phyloP scores from a whole-genome alignment of 208 protist species.

The Naegleria fowleri region DNA sequence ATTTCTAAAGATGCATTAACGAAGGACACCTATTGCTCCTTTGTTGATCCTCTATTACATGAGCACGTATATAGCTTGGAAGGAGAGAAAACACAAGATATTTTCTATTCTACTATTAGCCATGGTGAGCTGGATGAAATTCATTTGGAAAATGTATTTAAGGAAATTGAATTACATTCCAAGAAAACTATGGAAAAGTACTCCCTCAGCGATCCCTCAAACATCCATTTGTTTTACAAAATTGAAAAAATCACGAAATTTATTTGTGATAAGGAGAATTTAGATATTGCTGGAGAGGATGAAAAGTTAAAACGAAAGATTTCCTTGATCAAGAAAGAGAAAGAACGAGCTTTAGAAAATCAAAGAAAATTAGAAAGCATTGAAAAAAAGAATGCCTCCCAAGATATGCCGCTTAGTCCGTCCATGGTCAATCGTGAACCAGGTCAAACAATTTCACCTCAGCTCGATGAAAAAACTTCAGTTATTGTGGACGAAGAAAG shows the following conservation, averaged over 20 bases:
- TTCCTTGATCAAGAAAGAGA: background rate
- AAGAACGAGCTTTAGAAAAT: background rate
- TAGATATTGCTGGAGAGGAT: background rate
- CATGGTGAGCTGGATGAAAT: too few species aligned
- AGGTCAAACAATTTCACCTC: background rate
- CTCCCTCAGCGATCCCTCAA: too few species aligned
- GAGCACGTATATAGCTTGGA: too few species aligned
- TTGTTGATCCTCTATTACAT: too few species aligned
- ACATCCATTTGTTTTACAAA: background rate
- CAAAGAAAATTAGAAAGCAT: background rate
- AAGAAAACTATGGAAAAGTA: too few species aligned
- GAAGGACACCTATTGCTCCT: too few species aligned
- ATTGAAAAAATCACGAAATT: background rate
- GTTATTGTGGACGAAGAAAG: background rate
- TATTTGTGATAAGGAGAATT: background rate
- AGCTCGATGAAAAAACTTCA: background rate
- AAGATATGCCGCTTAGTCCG: background rate
- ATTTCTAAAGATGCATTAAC: too few species aligned
- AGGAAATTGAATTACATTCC: too few species aligned
- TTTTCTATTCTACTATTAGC: too few species aligned
- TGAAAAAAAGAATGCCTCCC: background rate
- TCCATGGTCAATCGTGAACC: background rate
- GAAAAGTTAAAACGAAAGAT: background rate
- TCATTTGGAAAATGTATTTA: too few species aligned
- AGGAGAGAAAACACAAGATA: too few species aligned